Evolutionary conservation across 179 eudicot genomes (phyloP), one percentile per base, ranked within the genome.

Genomic region (Amaranthus tricolor): DNA sequence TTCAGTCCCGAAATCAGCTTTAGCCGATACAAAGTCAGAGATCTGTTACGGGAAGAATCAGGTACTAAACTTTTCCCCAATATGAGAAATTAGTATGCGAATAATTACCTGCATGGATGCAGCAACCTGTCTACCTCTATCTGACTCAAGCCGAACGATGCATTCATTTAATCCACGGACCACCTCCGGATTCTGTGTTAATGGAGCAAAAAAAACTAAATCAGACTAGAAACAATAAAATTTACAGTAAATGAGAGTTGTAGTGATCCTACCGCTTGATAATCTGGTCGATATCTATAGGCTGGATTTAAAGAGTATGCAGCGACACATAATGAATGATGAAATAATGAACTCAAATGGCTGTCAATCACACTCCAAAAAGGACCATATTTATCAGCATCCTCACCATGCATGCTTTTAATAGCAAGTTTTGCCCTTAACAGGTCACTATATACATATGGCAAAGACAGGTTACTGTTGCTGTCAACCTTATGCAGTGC

Each of bases 1-100:
- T 76, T 94, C 97, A 78, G 98, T 94, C 79, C 97, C 96, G 83
- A 94, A 94, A 87, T 92, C 98, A 83, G 96, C 98, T 87, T 90
- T 94, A 64, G 97, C 97, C 73, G 96, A 89, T 69, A 89, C 80
- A 80, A 90, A 91, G 76, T 92, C 97, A 51, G 97, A 85, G 72
- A 90, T 90, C 98, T 94, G 91, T 66, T 76, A 72, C 47, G 48
- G 54, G 58, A 77, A 72, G 64, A 47, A 17, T 17, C 15, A 12
- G 24, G 9, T 69, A 40, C 21, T 44, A 7, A 6, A 3, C 7
- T 31, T 8, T 50, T 64, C 14, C 7, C 15, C 21, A 16, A 44
- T 40, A 47, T 20, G 48, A 58, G 15, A 65, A 80, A 58, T 44
- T 24, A 6, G 9, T n/a, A 66, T 12, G 58, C 20, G 8, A n/a